Evolutionary conservation across 345 rosid species (phyloP).

Genomic region (Eucalyptus microcorys): DNA sequence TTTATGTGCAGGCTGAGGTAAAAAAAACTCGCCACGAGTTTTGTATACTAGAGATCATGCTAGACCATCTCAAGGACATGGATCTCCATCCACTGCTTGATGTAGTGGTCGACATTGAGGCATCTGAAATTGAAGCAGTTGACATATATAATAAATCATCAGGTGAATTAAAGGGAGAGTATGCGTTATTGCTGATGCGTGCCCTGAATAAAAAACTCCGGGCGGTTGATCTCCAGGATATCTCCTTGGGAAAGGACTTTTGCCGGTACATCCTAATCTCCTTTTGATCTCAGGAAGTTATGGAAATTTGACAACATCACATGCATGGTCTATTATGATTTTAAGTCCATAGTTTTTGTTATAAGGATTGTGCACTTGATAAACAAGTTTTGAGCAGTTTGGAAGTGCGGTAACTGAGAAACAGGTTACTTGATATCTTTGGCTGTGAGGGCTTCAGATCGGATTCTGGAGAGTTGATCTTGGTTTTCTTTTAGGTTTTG

Average conservation of each 20-base stretch:
- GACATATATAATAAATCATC: conserved; percentile 45
- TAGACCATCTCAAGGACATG: conserved; percentile 49
- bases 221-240: conserved; percentile 41
- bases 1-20: conserved; percentile 41
- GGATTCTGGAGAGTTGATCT: background rate
- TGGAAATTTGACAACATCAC: background rate
- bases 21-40: conserved; percentile 31
- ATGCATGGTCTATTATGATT: background rate
- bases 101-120: conserved; percentile 34
- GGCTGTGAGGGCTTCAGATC: background rate
- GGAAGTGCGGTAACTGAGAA: background rate
- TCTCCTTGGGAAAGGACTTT: conserved; percentile 53
- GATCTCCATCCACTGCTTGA: conserved; percentile 68
- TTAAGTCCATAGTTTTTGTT: background rate
- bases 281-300: background rate
- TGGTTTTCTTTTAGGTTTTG: background rate
- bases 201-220: conserved; percentile 49
- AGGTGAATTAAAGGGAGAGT: conserved; percentile 40
- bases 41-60: conserved; percentile 41
- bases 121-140: conserved; percentile 64
- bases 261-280: conserved; percentile 34
- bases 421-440: background rate
- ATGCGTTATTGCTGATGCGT: conserved; percentile 51
- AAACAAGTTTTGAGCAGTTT: background rate
- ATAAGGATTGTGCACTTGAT: background rate